These are phyloP conservation scores for Aspergillus novoparasiticus DNA, from an alignment of 2,329 filamentous ascomycete genomes.

Conservation along the genomic window DNA sequence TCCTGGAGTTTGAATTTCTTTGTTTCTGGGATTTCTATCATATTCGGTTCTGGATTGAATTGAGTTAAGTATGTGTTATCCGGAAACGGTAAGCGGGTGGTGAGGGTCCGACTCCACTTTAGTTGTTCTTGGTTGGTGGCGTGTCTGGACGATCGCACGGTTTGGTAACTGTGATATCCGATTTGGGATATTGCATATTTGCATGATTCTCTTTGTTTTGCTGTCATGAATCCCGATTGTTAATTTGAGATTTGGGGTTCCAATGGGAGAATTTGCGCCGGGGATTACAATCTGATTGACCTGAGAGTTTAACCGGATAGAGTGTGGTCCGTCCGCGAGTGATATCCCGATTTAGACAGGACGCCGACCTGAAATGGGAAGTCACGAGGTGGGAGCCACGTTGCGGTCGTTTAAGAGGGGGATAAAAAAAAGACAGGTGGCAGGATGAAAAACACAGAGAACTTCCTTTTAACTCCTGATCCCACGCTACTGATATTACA, in stretches of 20 bases:
- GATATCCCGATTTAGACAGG: neutral
- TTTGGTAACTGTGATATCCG: neutral
- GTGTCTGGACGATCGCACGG: neutral
- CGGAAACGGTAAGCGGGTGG: conserved; percentile 4
- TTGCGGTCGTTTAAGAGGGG: neutral
- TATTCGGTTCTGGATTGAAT: neutral
- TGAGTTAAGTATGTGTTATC: conserved; percentile 26
- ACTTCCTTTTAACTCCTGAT: neutral
- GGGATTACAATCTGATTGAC: neutral
- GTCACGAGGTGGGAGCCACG: neutral
- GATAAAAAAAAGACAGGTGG: neutral
- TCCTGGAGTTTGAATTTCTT: too few species aligned
- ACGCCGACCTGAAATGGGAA: too few species aligned
- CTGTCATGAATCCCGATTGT: too few species aligned
- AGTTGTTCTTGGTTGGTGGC: too few species aligned
- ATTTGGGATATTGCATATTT: neutral
- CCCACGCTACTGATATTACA: neutral
- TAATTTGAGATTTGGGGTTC: neutral
- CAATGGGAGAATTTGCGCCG: neutral
- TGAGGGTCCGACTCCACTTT: neutral
- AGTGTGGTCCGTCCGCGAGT: neutral
- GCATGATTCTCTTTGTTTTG: too few species aligned
- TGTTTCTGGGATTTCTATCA: neutral
- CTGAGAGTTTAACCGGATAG: neutral
- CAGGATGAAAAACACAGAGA: neutral